phyloP scores from a whole-genome alignment of 805 yeast genomes.

The Candida ovalis region DNA sequence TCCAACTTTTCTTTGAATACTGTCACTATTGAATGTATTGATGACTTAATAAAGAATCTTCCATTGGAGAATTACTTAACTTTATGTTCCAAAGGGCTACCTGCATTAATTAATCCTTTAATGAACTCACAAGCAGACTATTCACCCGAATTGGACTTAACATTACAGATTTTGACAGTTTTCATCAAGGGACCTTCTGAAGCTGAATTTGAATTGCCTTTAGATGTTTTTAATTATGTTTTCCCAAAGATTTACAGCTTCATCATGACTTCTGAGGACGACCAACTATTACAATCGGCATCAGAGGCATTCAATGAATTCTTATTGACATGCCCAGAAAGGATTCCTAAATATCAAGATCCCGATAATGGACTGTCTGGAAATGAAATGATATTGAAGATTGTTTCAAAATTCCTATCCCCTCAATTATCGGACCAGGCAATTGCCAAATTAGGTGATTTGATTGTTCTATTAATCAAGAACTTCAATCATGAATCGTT shows the following conservation, averaged over 20 bases:
- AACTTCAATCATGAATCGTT: constrained; percentile 33
- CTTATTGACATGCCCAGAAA: constrained; percentile 38
- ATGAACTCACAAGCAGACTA: constrained; percentile 42
- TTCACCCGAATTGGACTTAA: constrained; percentile 54
- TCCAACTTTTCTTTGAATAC: constrained; percentile 66
- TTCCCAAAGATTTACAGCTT: constrained; percentile 42
- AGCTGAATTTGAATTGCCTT: constrained; percentile 16
- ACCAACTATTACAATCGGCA: constrained; percentile 71
- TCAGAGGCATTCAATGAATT: constrained; percentile 70
- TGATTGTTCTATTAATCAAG: constrained; percentile 27
- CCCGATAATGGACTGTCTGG: constrained; percentile 42
- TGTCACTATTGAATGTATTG: constrained; percentile 68
- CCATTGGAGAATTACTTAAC: constrained; percentile 40
- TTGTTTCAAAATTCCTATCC: constrained; percentile 65
- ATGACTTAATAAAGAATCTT: constrained; percentile 49
- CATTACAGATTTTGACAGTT: constrained; percentile 53
- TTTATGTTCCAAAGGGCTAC: constrained; percentile 51
- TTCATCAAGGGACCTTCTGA: constrained; percentile 43
- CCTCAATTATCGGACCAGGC: constrained; percentile 77
- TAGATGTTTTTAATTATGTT: constrained; percentile 35
- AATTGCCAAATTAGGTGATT: constrained; percentile 69
- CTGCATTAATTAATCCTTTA: constrained; percentile 41
- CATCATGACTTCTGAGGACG: constrained; percentile 54
- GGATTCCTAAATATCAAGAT: constrained; percentile 31
- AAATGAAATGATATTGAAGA: constrained; percentile 52